Evolutionary conservation across 345 rosid genomes (phyloP), one percentile per base, ranked within the genome.

Genomic region (Tarenaya hassleriana): DNA sequence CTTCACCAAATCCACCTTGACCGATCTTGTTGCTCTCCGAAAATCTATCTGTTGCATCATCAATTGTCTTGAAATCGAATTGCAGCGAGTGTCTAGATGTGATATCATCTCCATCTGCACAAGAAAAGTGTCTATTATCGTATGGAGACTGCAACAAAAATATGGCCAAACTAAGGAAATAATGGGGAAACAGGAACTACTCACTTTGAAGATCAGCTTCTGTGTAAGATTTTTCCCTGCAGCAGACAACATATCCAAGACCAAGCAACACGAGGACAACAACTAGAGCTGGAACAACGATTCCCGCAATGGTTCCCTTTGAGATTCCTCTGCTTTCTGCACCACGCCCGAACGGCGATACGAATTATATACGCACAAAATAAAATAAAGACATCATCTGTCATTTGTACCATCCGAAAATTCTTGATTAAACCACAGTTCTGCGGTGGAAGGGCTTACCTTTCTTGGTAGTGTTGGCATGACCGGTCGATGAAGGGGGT

Each of bases 321-420:
- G 49, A 55, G 59, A 41, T 55, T 55, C 24, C 16, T 32, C 31
- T 43, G 14, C 24, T 13, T 16, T 1, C 40, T 69, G 72, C 51
- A 39, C 40, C 31, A 47, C 7, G 20, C 52, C 4, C 8, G 16
- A 8, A 32, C 19, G 31, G 12, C 12, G 29, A 24, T 24, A n/a
- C n/a, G 52, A 47, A 9, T 7, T 3, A 8, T 3, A 21, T 27
- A 27, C 37, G 17, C n/a, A n/a, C 11, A 20, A 34, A 21, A 47
- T 20, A 20, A n/a, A n/a, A n/a, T n/a, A n/a, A n/a, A 2, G 29
- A 24, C 5, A 2, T 24, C 29, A 24, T 24, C 29, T 24, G 5
- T 24, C 5, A 24, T 24, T 24, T 5, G 29, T 2, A 24, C 5
- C 29, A 24, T 24, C 29, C 3, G 10, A 18, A 47, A n/a, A 17